Conservation (phyloP, 2,329 filamentous ascomycete genomes). For the Aspergillus japonicus region DNA sequence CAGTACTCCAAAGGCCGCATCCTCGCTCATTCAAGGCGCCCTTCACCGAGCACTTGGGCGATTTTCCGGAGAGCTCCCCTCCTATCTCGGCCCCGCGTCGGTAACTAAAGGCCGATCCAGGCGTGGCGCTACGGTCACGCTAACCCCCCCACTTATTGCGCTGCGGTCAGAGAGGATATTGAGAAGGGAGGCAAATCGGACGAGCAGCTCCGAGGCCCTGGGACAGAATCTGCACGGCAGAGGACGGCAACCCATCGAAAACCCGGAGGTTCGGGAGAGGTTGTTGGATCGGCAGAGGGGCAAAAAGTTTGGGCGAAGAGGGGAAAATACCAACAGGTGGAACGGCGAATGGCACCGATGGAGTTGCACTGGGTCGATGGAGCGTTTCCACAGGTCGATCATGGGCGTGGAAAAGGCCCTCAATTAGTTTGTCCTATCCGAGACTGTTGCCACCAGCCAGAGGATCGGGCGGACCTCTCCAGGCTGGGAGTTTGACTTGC, state of each 20-base stretch:
- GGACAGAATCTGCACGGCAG: slow-evolving; percentile 4
- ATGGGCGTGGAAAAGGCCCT: slow-evolving; percentile 7
- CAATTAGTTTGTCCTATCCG: slow-evolving; percentile 1
- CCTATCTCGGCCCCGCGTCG: background rate
- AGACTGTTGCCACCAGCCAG: slow-evolving; percentile 5
- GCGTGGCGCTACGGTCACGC: slow-evolving; percentile 1
- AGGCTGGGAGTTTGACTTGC: background rate
- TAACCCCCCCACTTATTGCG: background rate
- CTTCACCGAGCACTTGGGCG: background rate
- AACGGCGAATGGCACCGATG: slow-evolving; percentile 9
- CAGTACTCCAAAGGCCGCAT: background rate
- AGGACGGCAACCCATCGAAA: background rate
- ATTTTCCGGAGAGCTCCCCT: background rate
- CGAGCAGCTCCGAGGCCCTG: slow-evolving; percentile 1
- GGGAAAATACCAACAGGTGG: background rate
- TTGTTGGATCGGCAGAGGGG: slow-evolving; percentile 4
- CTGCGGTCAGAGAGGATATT: background rate
- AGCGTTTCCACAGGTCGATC: slow-evolving; percentile 19
- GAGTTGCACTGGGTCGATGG: background rate
- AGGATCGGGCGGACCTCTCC: too few relatives aligned
- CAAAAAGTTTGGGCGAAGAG: slow-evolving; percentile 2
- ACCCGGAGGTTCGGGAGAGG: background rate
- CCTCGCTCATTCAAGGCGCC: background rate
- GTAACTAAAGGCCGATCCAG: background rate
- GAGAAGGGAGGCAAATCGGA: slow-evolving; percentile 14